Base-by-base conservation (phyloP, 805 yeast species). In the Lipomyces orientalis region DNA sequence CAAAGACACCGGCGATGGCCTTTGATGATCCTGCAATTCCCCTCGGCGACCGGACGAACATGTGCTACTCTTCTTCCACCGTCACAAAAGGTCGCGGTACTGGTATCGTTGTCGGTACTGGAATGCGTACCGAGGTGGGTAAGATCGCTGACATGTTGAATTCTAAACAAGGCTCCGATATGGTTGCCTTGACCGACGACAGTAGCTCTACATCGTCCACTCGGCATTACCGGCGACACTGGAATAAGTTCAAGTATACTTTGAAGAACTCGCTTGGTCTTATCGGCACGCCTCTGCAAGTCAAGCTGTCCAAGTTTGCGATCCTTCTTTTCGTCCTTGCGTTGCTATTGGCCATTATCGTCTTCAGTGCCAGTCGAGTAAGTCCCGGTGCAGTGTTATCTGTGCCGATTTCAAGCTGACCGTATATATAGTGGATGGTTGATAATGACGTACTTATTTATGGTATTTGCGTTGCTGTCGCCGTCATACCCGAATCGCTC, bases 391-490 rank as follows among this genome's bases (percentile, higher is more conserved):
- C 59, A 31, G 1, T n/a, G 54, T 33, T 29, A 10, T n/a, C 19
- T 6, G 22, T 34, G 25, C 5, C 7, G 8, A 22, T 19, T 59
- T 59, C 22, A 57, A 2, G n/a, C 63, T 59, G 54, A 59, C 51
- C 4, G 16, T 9, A 9, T 54, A 0, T 29, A 16, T 43, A 64
- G 66, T 68, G 70, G 70, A 19, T 46, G 25, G 64, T 68, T 29
- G 87, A 86, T 73, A 86, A 83, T 65, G 91, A 91, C 73, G 95
- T 91, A 37, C 97, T 96, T n/a, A 87, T 91, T 60, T 91, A 91
- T 76, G 97, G 97, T 34, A 89, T 92, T 75, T 91, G 96, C 80
- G 94, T 90, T 59, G 90, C 90, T 74, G 80, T 90, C 60, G 87
- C 93, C 4, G 90, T 90, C 92, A 90, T 90, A 70, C 95, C 95